Base-by-base conservation (phyloP, 108 stramenopile species). In the Nannochloropsis gaditana region DNA sequence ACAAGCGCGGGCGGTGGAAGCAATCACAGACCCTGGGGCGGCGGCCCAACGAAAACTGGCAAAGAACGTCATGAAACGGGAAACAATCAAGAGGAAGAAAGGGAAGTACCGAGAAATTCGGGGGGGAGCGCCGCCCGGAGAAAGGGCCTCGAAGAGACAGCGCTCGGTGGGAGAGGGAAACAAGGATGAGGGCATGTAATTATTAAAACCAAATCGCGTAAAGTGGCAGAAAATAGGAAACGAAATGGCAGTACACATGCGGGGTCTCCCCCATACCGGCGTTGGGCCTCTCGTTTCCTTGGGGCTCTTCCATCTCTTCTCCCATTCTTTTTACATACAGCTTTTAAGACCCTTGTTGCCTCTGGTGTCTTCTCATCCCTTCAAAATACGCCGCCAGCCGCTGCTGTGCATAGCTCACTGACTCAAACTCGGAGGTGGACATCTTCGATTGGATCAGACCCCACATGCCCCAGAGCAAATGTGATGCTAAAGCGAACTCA, bases 381-480 rank as follows among this genome's bases (percentile, higher is more conserved):
- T 80, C 31, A 9, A 19, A 80, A 82, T 79, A 85, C 79, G 21
- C 86, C 21, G 45, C 83, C 42, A 42, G 82, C n/a, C 86, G 17
- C 83, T 42, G 42, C 9, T 10, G n/a, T 11, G 86, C 86, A 6
- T 83, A 86, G 11, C 43, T 11, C 21, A 84, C 42, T 42, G 42
- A 87, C 19, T 87, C 86, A 43, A 87, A 87, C 15, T 84, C 86
- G 21, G 84, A 45, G 19, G 11, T 84, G 21, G 83, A 44, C 44
- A 43, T 45, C 42, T 45, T 82, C 41, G 89, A 44, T 44, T 90
- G 89, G n/a, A 90, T 79, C 43, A 90, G 44, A 21, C 84, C 19
- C 90, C 90, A 90, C 19, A 31, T 44, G 5, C 89, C 89, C 90
- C 90, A 90, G n/a, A 89, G 17, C 31, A 90, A 85, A 83, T 90